Conservation (phyloP, 108 stramenopile species). For the Schizochytrium sp. region DNA sequence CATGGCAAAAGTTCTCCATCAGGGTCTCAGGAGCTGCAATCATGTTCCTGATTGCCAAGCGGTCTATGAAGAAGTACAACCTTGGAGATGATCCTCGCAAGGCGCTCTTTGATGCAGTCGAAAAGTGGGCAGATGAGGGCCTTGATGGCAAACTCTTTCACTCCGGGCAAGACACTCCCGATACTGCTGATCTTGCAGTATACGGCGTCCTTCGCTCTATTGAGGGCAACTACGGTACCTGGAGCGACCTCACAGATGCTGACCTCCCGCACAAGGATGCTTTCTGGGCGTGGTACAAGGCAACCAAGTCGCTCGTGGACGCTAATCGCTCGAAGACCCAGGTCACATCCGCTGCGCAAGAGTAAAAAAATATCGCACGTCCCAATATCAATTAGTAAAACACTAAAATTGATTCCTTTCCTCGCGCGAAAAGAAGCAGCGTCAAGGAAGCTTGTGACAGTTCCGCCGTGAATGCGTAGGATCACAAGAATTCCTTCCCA, state of each 20-base stretch:
- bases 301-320: conserved; percentile 7
- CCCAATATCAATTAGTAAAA: no score
- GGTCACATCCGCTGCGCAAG: no score
- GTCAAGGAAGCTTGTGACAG: no score
- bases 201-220: conserved; percentile 82
- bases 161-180: conserved; percentile 66
- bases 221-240: conserved; percentile 67
- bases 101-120: conserved; percentile 80
- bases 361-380: no score
- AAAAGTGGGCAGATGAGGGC: conserved; percentile 76
- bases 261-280: conserved; percentile 56
- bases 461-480: no score
- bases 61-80: conserved; percentile 82
- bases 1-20: conserved; percentile 78
- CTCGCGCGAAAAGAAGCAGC: no score
- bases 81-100: conserved; percentile 80
- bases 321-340: background rate
- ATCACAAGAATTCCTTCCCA: no score
- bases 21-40: conserved; percentile 82
- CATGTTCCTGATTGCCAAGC: conserved; percentile 90
- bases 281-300: conserved; percentile 54
- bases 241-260: conserved; percentile 79
- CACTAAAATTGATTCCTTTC: no score
- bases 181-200: conserved; percentile 86
- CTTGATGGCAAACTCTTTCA: conserved; percentile 67